A percentile compares a stretch with the other conserved stretches of the same genome.
These are phyloP conservation scores for Scalesia atractyloides DNA, from an alignment of 129 eudicot genomes.

Conservation along the genomic window DNA sequence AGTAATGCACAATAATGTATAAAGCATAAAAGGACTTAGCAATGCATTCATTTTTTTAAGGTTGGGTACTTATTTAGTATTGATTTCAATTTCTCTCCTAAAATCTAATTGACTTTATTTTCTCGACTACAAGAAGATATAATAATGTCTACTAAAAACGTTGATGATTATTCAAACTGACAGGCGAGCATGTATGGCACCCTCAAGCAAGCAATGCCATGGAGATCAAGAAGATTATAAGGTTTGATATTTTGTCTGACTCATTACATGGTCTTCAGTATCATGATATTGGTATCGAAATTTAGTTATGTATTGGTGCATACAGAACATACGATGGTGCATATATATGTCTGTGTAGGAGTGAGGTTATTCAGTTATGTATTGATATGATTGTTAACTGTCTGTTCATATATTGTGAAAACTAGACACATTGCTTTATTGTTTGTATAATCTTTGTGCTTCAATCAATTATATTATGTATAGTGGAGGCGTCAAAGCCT, in stretches of 20 bases:
- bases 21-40: too few species aligned
- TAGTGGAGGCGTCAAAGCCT: too few species aligned
- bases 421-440: background rate
- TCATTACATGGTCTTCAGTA: background rate
- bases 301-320: constrained; percentile 1
- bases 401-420: constrained; percentile 17
- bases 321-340: constrained; percentile 1
- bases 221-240: constrained; percentile 46
- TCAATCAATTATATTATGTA: too few species aligned
- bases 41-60: too few species aligned
- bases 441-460: too few species aligned
- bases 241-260: background rate
- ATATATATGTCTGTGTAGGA: background rate
- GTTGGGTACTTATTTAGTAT: background rate
- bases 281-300: background rate
- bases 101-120: background rate
- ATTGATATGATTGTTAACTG: background rate
- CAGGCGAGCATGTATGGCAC: constrained; percentile 59
- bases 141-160: background rate
- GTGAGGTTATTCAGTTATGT: constrained; percentile 1
- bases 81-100: background rate
- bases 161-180: constrained; percentile 1
- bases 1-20: too few species aligned
- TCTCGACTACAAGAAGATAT: background rate
- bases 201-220: constrained; percentile 57